Conservation (phyloP, 2,329 filamentous ascomycete species). For the Alternaria atra region DNA sequence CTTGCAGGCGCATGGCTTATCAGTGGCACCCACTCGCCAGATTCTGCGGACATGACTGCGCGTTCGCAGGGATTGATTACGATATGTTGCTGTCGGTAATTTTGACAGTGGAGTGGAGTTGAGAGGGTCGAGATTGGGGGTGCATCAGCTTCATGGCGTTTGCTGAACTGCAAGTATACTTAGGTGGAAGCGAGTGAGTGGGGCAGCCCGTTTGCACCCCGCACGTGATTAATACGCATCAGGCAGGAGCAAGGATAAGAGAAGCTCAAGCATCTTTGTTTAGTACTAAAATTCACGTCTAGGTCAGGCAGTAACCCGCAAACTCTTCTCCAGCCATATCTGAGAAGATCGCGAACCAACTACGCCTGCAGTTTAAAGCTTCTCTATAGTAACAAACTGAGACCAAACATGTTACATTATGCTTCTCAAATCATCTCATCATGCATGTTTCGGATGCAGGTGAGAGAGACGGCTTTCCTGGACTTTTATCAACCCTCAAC, state of each 20-base stretch:
- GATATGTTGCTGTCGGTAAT: background rate
- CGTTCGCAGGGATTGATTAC: background rate
- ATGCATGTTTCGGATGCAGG: no score
- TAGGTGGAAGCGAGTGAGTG: constrained; percentile 4
- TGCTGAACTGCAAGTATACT: background rate
- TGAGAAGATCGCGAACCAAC: no score
- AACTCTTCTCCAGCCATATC: no score
- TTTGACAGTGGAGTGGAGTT: background rate
- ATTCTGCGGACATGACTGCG: constrained; percentile 3
- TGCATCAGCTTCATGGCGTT: background rate
- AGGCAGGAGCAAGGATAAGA: no score
- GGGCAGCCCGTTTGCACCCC: constrained; percentile 14
- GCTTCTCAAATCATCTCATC: no score
- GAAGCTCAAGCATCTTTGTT: background rate
- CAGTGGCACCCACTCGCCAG: background rate
- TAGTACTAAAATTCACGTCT: background rate
- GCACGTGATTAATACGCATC: constrained; percentile 7
- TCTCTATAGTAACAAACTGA: no score
- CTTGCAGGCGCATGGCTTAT: constrained; percentile 4
- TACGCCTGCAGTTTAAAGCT: no score
- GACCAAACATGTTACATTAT: no score
- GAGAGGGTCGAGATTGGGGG: background rate
- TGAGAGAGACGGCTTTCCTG: no score
- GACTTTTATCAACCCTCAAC: no score
- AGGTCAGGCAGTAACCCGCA: no score